A percentile compares a stretch with the other conserved stretches of the same genome.
Evolutionary conservation across 805 yeast genomes (phyloP).

Genomic region (Groenewaldozyma tartarivorans): DNA sequence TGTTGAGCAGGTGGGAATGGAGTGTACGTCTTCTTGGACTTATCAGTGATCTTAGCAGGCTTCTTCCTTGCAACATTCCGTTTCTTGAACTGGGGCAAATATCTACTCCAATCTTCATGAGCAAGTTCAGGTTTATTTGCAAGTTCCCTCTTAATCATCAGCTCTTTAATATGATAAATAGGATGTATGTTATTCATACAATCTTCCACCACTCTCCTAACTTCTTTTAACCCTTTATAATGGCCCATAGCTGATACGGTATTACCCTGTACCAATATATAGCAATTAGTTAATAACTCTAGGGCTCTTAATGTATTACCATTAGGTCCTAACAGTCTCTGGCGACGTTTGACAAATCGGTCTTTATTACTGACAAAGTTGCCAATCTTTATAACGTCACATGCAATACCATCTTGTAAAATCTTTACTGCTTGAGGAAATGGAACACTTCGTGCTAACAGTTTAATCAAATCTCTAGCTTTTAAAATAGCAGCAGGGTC

Average conservation of each 20-base stretch:
- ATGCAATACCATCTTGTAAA: slow-evolving; percentile 83
- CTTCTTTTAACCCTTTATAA: slow-evolving; percentile 81
- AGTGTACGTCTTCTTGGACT: slow-evolving; percentile 79
- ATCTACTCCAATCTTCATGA: slow-evolving; percentile 93
- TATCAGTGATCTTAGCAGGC: slow-evolving; percentile 57
- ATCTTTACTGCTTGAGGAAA: slow-evolving; percentile 93
- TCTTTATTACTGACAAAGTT: slow-evolving; percentile 83
- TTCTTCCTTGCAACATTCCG: slow-evolving; percentile 90
- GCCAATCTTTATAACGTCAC: slow-evolving; percentile 94
- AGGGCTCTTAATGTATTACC: slow-evolving; percentile 95
- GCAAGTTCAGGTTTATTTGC: slow-evolving; percentile 94
- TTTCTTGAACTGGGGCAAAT: slow-evolving; percentile 93
- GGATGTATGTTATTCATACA: slow-evolving; percentile 97
- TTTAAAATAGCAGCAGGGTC: slow-evolving; percentile 92
- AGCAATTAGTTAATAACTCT: slow-evolving; percentile 91
- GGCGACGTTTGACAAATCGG: slow-evolving; percentile 89
- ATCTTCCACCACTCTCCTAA: slow-evolving; percentile 91
- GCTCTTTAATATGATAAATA: slow-evolving; percentile 93
- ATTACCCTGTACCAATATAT: slow-evolving; percentile 92
- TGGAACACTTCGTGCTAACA: slow-evolving; percentile 92
- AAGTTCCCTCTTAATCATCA: slow-evolving; percentile 94
- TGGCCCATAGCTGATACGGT: slow-evolving; percentile 98
- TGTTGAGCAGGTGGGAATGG: slow-evolving; percentile 98
- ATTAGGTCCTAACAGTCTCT: slow-evolving; percentile 90
- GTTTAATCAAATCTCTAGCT: slow-evolving; percentile 89